Base-by-base conservation (phyloP, 2,329 filamentous ascomycete genomes). In the Colletotrichum sp. region DNA sequence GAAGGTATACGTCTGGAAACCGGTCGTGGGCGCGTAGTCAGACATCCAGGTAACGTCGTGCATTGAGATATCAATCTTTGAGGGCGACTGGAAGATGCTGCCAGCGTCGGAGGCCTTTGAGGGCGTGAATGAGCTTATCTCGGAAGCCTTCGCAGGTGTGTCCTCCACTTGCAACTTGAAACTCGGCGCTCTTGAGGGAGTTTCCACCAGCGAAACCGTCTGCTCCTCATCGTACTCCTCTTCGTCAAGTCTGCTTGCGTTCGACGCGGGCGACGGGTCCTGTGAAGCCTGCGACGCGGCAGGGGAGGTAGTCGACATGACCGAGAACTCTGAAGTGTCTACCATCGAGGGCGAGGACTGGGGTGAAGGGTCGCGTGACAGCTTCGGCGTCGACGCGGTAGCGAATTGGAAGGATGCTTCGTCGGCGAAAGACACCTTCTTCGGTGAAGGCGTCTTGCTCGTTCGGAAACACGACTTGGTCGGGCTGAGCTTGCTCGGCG, bases 401-500 rank as follows among this genome's bases (percentile, higher is more conserved):
- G 59, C 36, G 3, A 36, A 44, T 4, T 39, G 44, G 22, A 73
- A 75, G n/a, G 57, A 68, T 19, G 64, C 64, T 16, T 75, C 70
- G 9, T 75, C 73, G 8, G 69, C 63, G 15, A 75, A 75, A 7
- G 73, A 75, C 1, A 75, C 70, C 70, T 75, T 75, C 55, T 67
- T 75, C 25, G 72, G 72, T 1, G 72, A 74, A 8, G 72, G 67
- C 2, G 72, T 74, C 59, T 70, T 60, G 30, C 22, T 30, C 13
- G 63, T 28, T 19, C 60, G 60, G 32, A 64, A 36, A 25, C 30
- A 64, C 22, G 60, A 64, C 60, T 64, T 64, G 60, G 30, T n/a
- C 30, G 60, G 60, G n/a, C 60, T 64, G 12, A 34, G 25, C 11
- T 64, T 64, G 32, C 32, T 75, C 5, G 73, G 73, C 16, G 70